Base-by-base conservation (phyloP, 2,329 filamentous ascomycete species). In the Ophidiomyces ophidiicola region DNA sequence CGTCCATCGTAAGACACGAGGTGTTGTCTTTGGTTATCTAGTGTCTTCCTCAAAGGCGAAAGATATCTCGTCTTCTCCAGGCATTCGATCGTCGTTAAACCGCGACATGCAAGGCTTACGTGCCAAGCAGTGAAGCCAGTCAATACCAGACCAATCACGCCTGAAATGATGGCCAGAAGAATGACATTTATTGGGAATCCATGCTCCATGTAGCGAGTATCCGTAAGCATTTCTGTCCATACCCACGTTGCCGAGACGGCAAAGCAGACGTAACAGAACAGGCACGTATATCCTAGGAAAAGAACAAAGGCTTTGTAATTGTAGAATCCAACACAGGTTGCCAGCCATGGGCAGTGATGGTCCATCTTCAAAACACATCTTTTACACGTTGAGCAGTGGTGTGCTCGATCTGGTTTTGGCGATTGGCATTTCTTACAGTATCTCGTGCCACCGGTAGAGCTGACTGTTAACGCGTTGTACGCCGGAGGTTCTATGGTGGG, bases 301-400 rank as follows among this genome's bases (percentile, higher is more conserved):
- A 96, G 71, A 38, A 98, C 60, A 57, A 98, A 98, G 0, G 87
- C 73, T 64, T 98, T 98, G 70, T 94, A 92, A 63, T 98, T 98
- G 55, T 76, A 77, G 47, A 98, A 68, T 14, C 90, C 90, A 44
- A 98, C 82, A 60, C 90, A 98, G 3, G 85, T 94, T 19, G 90
- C 88, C 35, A 98, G 72, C 90, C 90, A 98, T 11, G 90, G 90
- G 59, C 90, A 98, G 65, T 98, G 90, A 60, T 98, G 90, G 58
- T 98, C 90, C 90, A 98, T 98, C 69, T 98, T 98, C 59, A 98
- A 70, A 18, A 98, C 87, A 59, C 90, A 98, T 54, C 82, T 80
- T 50, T 80, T 77, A 64, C 90, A 98, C 3, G 86, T 92, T 7
- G 85, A 93, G 70, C 90, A 98, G 67, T 98, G 90, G 61, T 98